Conservation (phyloP, 2,329 filamentous ascomycete genomes). For the Ceratocystis smalleyi region DNA sequence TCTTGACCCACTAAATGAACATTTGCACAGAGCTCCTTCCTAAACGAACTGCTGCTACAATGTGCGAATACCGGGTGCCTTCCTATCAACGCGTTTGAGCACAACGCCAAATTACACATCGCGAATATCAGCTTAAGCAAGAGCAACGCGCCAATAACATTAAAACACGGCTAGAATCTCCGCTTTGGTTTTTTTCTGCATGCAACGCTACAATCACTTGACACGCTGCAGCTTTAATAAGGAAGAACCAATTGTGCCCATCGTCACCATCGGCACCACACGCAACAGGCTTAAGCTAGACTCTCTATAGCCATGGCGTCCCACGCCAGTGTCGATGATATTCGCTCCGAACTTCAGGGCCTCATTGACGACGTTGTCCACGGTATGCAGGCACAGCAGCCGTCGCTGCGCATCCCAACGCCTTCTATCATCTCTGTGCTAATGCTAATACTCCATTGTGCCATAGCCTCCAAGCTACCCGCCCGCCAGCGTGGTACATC, state of each 20-base stretch:
- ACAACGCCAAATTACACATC: conserved; percentile 1
- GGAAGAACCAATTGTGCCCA: background rate
- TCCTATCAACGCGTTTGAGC: background rate
- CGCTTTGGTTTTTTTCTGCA: background rate
- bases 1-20: background rate
- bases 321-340: conserved; percentile 20
- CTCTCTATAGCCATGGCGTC: conserved; percentile 15
- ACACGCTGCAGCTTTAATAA: background rate
- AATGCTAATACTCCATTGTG: background rate
- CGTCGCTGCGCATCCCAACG: background rate
- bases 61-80: background rate
- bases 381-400: conserved; percentile 9
- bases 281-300: background rate
- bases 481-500: conserved; percentile 49
- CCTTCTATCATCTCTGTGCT: conserved; percentile 1
- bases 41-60: background rate
- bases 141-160: background rate
- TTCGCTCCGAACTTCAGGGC: conserved; percentile 22
- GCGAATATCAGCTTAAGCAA: background rate
- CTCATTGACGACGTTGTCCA: conserved; percentile 27
- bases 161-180: background rate
- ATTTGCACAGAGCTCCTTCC: background rate
- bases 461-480: conserved; percentile 41
- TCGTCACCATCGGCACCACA: background rate
- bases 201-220: background rate